Evolutionary conservation across 1,284 basidiomycete genomes (phyloP).

Genomic region (Cerrena zonata): DNA sequence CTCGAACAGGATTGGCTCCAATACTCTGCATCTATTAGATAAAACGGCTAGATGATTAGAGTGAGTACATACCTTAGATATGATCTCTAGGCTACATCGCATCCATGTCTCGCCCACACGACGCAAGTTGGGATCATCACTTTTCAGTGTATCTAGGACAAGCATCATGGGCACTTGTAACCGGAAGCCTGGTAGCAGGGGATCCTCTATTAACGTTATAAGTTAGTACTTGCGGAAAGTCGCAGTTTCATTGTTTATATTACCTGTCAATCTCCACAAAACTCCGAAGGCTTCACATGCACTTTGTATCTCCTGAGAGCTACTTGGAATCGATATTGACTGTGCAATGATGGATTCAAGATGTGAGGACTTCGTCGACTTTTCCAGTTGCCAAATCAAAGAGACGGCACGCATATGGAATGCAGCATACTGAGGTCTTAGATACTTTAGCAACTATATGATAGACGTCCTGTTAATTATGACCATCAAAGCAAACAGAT

Average conservation of each 20-base stretch:
- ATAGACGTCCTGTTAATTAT: not conserved
- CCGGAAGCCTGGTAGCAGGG: slow-evolving; percentile 70
- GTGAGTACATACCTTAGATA: slow-evolving; percentile 65
- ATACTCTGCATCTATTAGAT: slow-evolving; percentile 44
- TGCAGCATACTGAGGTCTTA: slow-evolving; percentile 58
- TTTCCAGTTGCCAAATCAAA: slow-evolving; percentile 83
- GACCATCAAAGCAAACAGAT: not conserved
- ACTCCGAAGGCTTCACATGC: slow-evolving; percentile 87
- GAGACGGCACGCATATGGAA: slow-evolving; percentile 82
- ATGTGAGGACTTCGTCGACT: slow-evolving; percentile 52
- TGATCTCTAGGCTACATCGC: slow-evolving; percentile 85
- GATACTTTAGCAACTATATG: slow-evolving; percentile 68
- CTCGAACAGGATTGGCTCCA: slow-evolving; percentile 82
- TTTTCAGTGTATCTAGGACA: slow-evolving; percentile 78
- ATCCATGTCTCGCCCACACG: slow-evolving; percentile 91
- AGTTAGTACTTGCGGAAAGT: slow-evolving; percentile 4
- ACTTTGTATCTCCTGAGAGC: slow-evolving; percentile 44
- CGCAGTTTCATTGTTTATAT: slow-evolving; percentile 16
- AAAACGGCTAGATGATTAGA: slow-evolving; percentile 3
- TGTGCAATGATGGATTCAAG: slow-evolving; percentile 76
- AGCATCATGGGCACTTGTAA: slow-evolving; percentile 84
- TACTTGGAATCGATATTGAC: slow-evolving; percentile 49
- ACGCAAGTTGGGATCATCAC: slow-evolving; percentile 65
- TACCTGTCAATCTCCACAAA: slow-evolving; percentile 85
- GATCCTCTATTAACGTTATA: slow-evolving; percentile 58